A percentile compares a stretch with the other conserved stretches of the same genome.
These are phyloP conservation scores for Adenanthera pavonina DNA, from an alignment of 306 rosid genomes.

Conservation along the genomic window DNA sequence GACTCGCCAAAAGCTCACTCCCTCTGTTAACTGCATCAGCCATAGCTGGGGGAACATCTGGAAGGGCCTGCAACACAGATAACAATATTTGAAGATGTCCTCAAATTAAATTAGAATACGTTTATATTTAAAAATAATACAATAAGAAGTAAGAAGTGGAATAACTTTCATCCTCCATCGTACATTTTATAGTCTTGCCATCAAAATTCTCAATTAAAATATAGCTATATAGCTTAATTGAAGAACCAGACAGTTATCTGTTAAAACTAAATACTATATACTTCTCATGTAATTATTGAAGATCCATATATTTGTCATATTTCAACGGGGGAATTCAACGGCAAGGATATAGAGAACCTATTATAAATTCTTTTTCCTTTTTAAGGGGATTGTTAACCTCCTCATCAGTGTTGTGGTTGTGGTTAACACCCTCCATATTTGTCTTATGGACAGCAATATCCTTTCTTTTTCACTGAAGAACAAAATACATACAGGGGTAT, in stretches of 20 bases:
- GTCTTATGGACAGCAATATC: background rate
- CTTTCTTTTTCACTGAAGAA: background rate
- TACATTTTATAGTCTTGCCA: background rate
- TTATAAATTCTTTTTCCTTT: no score
- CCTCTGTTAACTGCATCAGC: slow-evolving; percentile 95
- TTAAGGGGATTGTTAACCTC: background rate
- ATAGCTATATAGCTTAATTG: no score
- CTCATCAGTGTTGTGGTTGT: background rate
- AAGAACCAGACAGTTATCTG: background rate
- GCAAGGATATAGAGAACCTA: background rate
- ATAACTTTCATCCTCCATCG: background rate
- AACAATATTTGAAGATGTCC: background rate
- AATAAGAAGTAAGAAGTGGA: background rate
- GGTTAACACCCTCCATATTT: background rate
- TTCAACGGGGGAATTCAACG: background rate
- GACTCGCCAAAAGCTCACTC: slow-evolving; percentile 79
- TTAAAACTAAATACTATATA: background rate
- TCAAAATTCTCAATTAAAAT: background rate
- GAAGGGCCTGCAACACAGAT: slow-evolving; percentile 70
- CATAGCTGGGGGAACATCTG: slow-evolving; percentile 97
- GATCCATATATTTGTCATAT: background rate
- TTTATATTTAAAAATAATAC: background rate
- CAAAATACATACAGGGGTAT: background rate
- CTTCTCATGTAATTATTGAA: background rate
- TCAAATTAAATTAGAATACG: background rate